Conservation (phyloP, 352 stramenopile species). For the Pythium scleroteichum region DNA sequence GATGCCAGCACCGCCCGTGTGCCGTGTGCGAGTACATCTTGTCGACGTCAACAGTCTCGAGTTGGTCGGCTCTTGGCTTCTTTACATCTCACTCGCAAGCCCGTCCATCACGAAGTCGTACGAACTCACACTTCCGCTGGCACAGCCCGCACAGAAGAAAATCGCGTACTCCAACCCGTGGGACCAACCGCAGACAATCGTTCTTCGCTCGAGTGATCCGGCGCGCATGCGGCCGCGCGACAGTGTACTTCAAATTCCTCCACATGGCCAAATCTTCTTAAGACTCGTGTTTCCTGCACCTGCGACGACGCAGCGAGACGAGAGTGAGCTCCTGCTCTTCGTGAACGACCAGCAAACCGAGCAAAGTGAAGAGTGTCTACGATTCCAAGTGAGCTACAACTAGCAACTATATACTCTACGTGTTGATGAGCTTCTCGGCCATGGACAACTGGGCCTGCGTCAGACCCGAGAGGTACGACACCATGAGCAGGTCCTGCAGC, state of each 20-base stretch:
- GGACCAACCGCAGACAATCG: constrained; percentile 79
- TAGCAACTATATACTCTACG: constrained; percentile 45
- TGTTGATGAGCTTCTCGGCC: constrained; percentile 97
- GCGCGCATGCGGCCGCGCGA: constrained; percentile 75
- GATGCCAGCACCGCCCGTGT: constrained; percentile 24
- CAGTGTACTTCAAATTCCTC: constrained; percentile 47
- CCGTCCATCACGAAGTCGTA: constrained; percentile 93
- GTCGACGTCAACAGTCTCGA: constrained; percentile 91
- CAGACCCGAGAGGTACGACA: constrained; percentile 97
- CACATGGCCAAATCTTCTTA: constrained; percentile 55
- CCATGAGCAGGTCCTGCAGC: constrained; percentile 98
- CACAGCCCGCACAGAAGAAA: constrained; percentile 84
- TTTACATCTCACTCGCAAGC: constrained; percentile 68
- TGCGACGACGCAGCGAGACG: not conserved
- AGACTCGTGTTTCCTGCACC: constrained; percentile 43
- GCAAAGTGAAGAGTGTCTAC: constrained; percentile 93
- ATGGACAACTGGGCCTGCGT: constrained; percentile 97
- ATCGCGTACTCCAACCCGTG: constrained; percentile 94
- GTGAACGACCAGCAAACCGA: constrained; percentile 91
- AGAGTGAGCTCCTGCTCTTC: constrained; percentile 84
- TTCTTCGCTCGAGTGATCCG: constrained; percentile 82
- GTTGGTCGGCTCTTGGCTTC: constrained; percentile 89
- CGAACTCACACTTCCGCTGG: constrained; percentile 73
- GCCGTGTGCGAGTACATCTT: constrained; percentile 73
- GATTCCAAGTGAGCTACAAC: constrained; percentile 81